Base-by-base conservation (phyloP, 768 basidiomycete genomes). In the Arthromyces matolae region DNA sequence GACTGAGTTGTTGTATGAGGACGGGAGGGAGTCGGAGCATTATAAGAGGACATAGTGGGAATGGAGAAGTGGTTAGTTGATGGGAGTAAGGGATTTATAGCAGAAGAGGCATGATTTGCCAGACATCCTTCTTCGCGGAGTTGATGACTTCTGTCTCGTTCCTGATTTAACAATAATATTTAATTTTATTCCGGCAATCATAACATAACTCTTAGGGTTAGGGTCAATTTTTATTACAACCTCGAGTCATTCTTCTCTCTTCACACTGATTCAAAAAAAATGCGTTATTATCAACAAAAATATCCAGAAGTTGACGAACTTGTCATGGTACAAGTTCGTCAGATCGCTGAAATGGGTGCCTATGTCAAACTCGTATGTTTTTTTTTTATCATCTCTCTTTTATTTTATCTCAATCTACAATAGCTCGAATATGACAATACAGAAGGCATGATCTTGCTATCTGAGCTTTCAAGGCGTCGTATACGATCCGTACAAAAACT, bases 361-460 rank as follows among this genome's bases (percentile, higher is more conserved):
- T 98, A 99, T 66, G 96, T 99, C 54, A 97, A 97, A 64, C 77
- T 99, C 58, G 94, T 95, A 56, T 58, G 88, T 72, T 33, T 14
- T 40, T n/a, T 4, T 32, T 41, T 14, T n/a, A 10, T 9, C 18
- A n/a, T 19, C 22, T 23, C 16, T 10, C 22, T 42, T 27, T 29
- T 16, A 13, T 40, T 31, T 25, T 43, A 27, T 50, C 10, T 42
- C 16, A 18, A 27, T 25, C 34, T 23, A 16, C 57, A n/a, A n/a
- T n/a, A 96, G 94, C 86, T 98, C 59, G 95, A 97, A 69, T 98
- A 99, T 63, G 95, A 99, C 67, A 94, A 94, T 64, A 96, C 94
- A 43, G 96, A 99, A 66, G 96, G 96, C 56, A 99, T 99, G 96
- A 99, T 99, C 57, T 71, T 98, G 10, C 84, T 99, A n/a, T 96